Conservation (phyloP, 2,329 filamentous ascomycete genomes). For the Cercospora nicotianae region DNA sequence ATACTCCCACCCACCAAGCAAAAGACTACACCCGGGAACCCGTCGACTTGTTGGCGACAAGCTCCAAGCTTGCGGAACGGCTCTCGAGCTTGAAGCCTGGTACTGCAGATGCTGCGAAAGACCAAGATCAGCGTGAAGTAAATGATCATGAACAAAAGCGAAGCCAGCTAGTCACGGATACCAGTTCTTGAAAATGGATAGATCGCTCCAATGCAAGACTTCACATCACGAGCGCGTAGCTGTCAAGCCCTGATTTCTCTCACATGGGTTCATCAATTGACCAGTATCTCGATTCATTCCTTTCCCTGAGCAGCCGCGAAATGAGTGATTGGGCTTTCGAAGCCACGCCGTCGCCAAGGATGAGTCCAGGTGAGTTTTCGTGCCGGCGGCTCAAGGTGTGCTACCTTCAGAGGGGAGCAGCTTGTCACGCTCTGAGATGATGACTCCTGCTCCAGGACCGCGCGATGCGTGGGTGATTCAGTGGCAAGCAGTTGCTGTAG, state of each 20-base stretch:
- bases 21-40: background rate
- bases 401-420: background rate
- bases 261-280: no score
- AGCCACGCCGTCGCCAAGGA: no score
- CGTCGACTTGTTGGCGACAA: background rate
- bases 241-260: background rate
- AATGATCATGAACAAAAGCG: background rate
- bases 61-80: background rate
- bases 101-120: background rate
- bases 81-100: background rate
- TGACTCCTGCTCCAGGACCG: background rate
- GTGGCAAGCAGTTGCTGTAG: background rate
- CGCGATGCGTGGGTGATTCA: background rate
- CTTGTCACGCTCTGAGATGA: background rate
- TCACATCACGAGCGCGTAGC: background rate
- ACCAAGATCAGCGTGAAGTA: background rate
- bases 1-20: background rate
- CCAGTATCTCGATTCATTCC: no score
- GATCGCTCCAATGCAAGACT: background rate
- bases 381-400: no score
- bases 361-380: no score
- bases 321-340: no score
- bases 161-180: background rate
- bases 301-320: no score
- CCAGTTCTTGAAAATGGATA: background rate